These are phyloP conservation scores for Henckelia pumila DNA, from an alignment of 257 asterid species.

Conservation along the genomic window DNA sequence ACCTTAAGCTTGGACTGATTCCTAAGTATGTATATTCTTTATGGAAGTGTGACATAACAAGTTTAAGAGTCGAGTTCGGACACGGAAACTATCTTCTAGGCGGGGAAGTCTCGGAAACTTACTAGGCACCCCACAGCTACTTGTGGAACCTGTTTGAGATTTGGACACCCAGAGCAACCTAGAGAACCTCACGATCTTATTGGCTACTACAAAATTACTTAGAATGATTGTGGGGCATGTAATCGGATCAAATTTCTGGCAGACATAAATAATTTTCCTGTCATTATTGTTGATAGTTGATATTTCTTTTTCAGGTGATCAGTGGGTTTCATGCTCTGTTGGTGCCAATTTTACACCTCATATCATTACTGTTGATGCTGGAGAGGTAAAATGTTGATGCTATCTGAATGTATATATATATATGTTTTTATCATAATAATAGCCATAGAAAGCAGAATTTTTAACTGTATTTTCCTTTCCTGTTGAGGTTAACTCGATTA, in stretches of 20 bases:
- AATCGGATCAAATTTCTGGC: neutral
- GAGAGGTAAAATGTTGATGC: constrained; percentile 58
- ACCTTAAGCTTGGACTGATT: neutral
- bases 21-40: neutral
- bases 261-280: neutral
- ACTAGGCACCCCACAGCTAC: neutral
- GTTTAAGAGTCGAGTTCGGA: neutral
- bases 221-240: neutral
- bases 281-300: constrained; percentile 18
- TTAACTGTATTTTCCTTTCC: neutral
- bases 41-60: neutral
- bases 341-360: constrained; percentile 89
- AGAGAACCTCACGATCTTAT: neutral
- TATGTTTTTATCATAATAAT: no score
- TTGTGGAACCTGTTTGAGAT: neutral
- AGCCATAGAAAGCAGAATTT: no score
- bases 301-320: constrained; percentile 53
- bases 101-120: neutral
- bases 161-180: neutral
- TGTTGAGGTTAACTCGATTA: constrained; percentile 3
- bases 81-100: neutral
- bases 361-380: constrained; percentile 70
- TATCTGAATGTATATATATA: neutral
- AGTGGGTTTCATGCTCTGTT: constrained; percentile 70
- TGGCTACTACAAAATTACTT: neutral